Percentiles rank a stretch among this genome's conserved stretches.
Conservation (phyloP, 2,329 filamentous ascomycete genomes). For the Alternaria arborescens region DNA sequence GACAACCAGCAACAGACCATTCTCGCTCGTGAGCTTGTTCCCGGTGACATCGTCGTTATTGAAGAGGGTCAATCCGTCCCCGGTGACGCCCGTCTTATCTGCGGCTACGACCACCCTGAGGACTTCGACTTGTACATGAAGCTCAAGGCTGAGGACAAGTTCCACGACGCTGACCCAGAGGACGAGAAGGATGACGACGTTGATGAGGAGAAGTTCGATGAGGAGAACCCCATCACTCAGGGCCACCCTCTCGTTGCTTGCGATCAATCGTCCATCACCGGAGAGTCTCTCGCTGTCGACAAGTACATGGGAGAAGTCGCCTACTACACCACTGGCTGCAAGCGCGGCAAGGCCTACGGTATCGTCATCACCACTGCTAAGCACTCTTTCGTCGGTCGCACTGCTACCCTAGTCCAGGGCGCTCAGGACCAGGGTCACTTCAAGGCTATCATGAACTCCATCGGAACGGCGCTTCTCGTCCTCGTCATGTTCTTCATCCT, state of each 20-base stretch:
- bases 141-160: constrained; percentile 63
- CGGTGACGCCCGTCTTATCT: constrained; percentile 75
- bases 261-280: constrained; percentile 83
- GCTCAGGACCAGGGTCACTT: constrained; percentile 72
- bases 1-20: constrained; percentile 73
- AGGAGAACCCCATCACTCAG: constrained; percentile 61
- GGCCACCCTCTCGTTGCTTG: constrained; percentile 74
- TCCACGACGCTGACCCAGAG: constrained; percentile 66
- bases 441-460: constrained; percentile 84
- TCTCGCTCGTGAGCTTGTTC: constrained; percentile 76
- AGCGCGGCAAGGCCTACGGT: constrained; percentile 79
- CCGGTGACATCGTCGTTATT: constrained; percentile 77
- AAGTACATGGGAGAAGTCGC: constrained; percentile 79
- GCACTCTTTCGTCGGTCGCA: constrained; percentile 79
- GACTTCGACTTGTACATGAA: constrained; percentile 73
- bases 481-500: constrained; percentile 82
- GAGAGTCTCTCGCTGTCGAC: constrained; percentile 80
- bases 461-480: constrained; percentile 76
- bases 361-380: constrained; percentile 73
- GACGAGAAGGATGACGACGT: constrained; percentile 68
- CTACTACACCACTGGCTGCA: constrained; percentile 84
- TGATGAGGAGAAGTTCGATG: constrained; percentile 67
- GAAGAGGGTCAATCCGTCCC: constrained; percentile 77
- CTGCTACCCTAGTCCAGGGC: constrained; percentile 76
- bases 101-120: constrained; percentile 73